Conservation (phyloP, 345 rosid genomes). For the Pistacia vera region DNA sequence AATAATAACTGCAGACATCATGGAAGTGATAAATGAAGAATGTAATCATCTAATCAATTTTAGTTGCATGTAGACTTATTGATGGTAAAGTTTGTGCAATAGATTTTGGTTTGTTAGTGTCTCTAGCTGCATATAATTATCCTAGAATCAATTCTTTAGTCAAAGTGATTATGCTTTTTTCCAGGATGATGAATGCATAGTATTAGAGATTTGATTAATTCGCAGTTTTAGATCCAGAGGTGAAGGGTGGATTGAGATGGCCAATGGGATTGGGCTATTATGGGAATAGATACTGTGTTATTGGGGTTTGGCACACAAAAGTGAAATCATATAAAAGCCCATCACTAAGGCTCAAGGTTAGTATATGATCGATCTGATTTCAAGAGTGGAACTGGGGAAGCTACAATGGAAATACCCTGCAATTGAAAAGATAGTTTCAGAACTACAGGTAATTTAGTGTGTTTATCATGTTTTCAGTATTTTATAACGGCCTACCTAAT, state of each 20-base stretch:
- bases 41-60: too few species aligned
- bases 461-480: not conserved
- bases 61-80: too few species aligned
- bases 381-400: slow-evolving; percentile 38
- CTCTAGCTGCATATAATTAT: not conserved
- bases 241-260: slow-evolving; percentile 80
- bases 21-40: too few species aligned
- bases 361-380: slow-evolving; percentile 62
- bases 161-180: slow-evolving; percentile 8
- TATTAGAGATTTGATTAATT: slow-evolving; percentile 45
- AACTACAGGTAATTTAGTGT: slow-evolving; percentile 26
- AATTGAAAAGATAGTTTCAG: slow-evolving; percentile 47
- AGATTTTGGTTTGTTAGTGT: too few species aligned
- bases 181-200: slow-evolving; percentile 64
- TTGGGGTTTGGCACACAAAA: slow-evolving; percentile 51
- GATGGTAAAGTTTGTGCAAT: too few species aligned
- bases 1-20: too few species aligned
- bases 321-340: slow-evolving; percentile 38
- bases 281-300: slow-evolving; percentile 40
- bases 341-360: slow-evolving; percentile 48
- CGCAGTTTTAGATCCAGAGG: slow-evolving; percentile 58
- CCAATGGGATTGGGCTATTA: slow-evolving; percentile 44
- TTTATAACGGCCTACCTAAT: not conserved
- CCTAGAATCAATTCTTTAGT: not conserved
- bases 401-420: slow-evolving; percentile 41